A percentile compares a stretch with the other conserved stretches of the same genome.
These are phyloP conservation scores for Citrus maxima DNA, from an alignment of 345 rosid genomes.

Conservation along the genomic window DNA sequence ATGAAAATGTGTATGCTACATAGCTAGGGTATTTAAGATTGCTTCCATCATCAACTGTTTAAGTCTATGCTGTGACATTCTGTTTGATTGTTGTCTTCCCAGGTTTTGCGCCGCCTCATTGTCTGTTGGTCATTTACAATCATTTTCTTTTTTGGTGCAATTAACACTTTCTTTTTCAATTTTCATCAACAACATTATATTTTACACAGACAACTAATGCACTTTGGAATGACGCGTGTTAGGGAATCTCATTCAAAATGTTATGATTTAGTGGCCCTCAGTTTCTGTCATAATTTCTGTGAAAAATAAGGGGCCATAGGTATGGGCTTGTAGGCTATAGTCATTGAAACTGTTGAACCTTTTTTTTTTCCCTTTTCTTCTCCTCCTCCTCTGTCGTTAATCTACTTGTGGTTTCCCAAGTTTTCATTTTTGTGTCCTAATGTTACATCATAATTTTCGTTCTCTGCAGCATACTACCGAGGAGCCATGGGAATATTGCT, in stretches of 20 bases:
- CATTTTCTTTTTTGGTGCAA: not conserved
- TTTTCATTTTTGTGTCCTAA: not conserved
- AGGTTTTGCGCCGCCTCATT: not conserved
- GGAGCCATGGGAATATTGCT: slow-evolving; percentile 99
- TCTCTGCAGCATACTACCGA: slow-evolving; percentile 87
- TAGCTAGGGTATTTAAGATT: not conserved
- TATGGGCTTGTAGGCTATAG: not conserved
- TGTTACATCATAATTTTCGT: slow-evolving; percentile 6
- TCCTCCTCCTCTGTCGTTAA: not conserved
- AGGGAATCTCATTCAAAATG: not conserved
- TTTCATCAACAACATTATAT: not conserved
- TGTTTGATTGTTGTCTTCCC: not conserved
- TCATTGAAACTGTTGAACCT: not conserved
- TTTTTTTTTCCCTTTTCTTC: no score
- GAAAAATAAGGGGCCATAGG: not conserved
- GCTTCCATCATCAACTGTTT: not conserved
- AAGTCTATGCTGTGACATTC: not conserved
- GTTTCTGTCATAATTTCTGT: not conserved
- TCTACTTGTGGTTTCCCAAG: not conserved
- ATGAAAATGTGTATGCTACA: not conserved
- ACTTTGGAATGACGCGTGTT: no score
- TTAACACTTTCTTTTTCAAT: not conserved
- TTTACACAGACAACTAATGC: not conserved
- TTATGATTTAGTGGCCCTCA: not conserved
- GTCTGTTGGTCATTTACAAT: not conserved